Percentiles rank a stretch among this genome's conserved stretches.
phyloP scores from a whole-genome alignment of 2,329 filamentous ascomycete species.

The Pestalotiopsis sp. region DNA sequence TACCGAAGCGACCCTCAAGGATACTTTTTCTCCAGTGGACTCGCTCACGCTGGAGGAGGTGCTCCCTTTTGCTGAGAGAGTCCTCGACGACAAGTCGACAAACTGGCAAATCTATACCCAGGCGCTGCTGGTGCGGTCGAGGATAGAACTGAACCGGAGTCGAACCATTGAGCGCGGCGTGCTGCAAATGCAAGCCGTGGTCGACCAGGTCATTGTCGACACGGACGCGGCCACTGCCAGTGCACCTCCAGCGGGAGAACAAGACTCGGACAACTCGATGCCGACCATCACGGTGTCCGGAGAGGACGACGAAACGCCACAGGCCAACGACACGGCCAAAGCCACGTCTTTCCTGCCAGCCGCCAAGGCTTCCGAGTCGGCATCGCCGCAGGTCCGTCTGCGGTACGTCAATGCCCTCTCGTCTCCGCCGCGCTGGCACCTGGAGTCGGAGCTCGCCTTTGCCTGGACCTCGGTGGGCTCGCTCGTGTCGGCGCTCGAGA shows the following conservation, averaged over 20 bases:
- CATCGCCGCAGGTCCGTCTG: constrained; percentile 74
- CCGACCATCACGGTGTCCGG: constrained; percentile 50
- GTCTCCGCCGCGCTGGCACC: constrained; percentile 87
- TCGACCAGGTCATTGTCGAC: constrained; percentile 92
- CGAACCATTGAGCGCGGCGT: constrained; percentile 88
- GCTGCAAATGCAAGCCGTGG: constrained; percentile 89
- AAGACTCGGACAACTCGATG: constrained; percentile 33
- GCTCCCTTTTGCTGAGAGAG: constrained; percentile 84
- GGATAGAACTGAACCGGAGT: constrained; percentile 86
- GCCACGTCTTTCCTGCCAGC: constrained; percentile 82
- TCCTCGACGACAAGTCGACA: constrained; percentile 83
- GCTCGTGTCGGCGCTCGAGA: constrained; percentile 86
- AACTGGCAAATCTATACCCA: constrained; percentile 99
- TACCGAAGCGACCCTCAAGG: constrained; percentile 85
- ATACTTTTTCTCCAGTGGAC: constrained; percentile 81
- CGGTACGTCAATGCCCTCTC: constrained; percentile 83
- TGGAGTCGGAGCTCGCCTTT: constrained; percentile 89
- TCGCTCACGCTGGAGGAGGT: constrained; percentile 92
- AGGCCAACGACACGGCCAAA: constrained; percentile 36
- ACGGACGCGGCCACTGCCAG: constrained; percentile 46
- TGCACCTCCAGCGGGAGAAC: neutral
- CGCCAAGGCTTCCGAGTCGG: constrained; percentile 75
- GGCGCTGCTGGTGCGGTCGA: constrained; percentile 83
- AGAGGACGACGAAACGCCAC: constrained; percentile 31
- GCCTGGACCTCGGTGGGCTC: constrained; percentile 92